A percentile compares a stretch with the other conserved stretches of the same genome.
phyloP scores from a whole-genome alignment of 2,329 filamentous ascomycete species.

The Trichoderma koningii region DNA sequence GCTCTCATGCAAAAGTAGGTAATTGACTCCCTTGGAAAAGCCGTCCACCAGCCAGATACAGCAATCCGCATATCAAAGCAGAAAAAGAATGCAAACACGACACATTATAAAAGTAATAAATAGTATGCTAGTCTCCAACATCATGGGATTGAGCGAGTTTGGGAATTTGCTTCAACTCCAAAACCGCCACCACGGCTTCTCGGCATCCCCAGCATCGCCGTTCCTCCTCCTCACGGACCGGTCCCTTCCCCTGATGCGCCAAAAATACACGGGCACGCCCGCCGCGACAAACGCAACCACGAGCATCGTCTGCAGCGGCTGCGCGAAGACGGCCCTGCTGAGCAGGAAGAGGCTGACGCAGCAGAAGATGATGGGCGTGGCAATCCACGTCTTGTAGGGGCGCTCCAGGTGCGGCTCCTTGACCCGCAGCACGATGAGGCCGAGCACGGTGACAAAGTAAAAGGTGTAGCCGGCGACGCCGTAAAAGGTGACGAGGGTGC shows the following conservation, averaged over 20 bases:
- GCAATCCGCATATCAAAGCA: not conserved
- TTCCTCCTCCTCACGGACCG: conserved; percentile 47
- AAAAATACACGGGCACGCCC: conserved; percentile 87
- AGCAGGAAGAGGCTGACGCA: conserved; percentile 94
- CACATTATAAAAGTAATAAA: too few relatives aligned
- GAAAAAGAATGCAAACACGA: not conserved
- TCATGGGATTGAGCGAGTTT: not conserved
- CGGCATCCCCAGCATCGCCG: conserved; percentile 33
- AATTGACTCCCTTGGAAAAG: not conserved
- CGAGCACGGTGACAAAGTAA: conserved; percentile 93
- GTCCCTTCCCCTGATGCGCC: conserved; percentile 72
- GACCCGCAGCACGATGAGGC: conserved; percentile 86
- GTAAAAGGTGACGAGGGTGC: conserved; percentile 92
- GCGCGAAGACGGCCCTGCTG: conserved; percentile 83
- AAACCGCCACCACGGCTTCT: conserved; percentile 59
- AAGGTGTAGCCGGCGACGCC: conserved; percentile 96
- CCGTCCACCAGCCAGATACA: not conserved
- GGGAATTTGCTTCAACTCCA: conserved; percentile 49
- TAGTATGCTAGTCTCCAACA: not conserved
- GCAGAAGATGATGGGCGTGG: conserved; percentile 96
- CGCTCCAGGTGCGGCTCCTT: conserved; percentile 83
- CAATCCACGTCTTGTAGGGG: conserved; percentile 95
- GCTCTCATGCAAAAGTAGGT: too few relatives aligned
- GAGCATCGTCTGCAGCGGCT: conserved; percentile 85
- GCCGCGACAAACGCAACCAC: conserved; percentile 82